These are phyloP conservation scores for Lenzites betulinus DNA, from an alignment of 768 basidiomycete genomes.

Conservation along the genomic window DNA sequence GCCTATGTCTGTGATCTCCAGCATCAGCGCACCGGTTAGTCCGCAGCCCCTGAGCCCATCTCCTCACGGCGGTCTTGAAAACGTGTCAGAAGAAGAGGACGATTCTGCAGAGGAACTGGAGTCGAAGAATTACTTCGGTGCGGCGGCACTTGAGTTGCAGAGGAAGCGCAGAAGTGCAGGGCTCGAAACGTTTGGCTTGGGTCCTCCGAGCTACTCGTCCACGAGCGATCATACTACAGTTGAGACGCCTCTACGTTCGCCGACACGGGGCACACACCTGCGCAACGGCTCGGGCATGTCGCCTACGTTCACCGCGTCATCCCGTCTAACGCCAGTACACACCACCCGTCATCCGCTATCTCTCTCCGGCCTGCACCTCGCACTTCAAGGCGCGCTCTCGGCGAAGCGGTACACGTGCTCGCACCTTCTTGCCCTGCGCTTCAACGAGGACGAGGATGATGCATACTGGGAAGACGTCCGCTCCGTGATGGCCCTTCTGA, in stretches of 20 bases:
- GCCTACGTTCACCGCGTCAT: constrained; percentile 37
- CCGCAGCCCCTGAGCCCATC: constrained; percentile 24
- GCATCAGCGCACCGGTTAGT: constrained; percentile 45
- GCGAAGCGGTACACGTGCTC: constrained; percentile 79
- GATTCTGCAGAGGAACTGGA: constrained; percentile 10
- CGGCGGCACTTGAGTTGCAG: constrained; percentile 61
- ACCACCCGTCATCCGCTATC: constrained; percentile 66
- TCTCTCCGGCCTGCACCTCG: constrained; percentile 58
- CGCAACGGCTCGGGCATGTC: constrained; percentile 15
- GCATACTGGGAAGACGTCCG: constrained; percentile 86
- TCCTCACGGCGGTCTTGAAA: constrained; percentile 27
- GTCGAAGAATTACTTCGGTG: constrained; percentile 51
- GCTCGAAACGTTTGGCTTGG: constrained; percentile 49
- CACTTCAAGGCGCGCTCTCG: constrained; percentile 66
- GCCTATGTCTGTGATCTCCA: constrained; percentile 24
- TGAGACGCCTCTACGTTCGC: constrained; percentile 16
- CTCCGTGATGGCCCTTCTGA: constrained; percentile 70
- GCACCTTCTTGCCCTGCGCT: constrained; percentile 78
- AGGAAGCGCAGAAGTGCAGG: constrained; percentile 53
- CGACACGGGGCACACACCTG: constrained; percentile 4
- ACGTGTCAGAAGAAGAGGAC: constrained; percentile 45
- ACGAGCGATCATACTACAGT: constrained; percentile 1
- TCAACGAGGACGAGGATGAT: constrained; percentile 65
- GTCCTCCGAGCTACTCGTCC: constrained; percentile 30
- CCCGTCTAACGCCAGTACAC: constrained; percentile 66